Evolutionary conservation across 169 alveolate species (phyloP), one percentile per base, ranked within the genome.

Genomic region (Plasmodium coatneyi): DNA sequence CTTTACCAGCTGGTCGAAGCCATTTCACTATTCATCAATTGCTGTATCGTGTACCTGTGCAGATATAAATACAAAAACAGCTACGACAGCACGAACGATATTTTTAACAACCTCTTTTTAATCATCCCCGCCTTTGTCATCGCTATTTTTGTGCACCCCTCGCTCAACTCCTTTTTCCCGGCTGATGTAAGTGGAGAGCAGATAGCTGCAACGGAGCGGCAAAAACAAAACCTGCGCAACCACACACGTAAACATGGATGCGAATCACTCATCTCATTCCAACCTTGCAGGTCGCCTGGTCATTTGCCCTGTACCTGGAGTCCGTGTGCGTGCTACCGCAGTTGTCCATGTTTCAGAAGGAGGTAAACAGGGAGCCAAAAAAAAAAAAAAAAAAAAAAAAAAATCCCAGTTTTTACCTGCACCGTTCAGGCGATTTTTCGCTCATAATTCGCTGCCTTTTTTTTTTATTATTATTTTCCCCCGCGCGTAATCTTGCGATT

Each of bases 301-400:
- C 99, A 5, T 98, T 98, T 90, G 99, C 99, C 36, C 96, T 98
- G 46, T 98, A 98, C 83, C 92, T 98, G 83, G 99, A 98, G 83
- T 94, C 99, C 30, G 97, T 98, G 56, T 97, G 98, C 80, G 98
- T 97, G 10, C 95, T 98, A 43, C 99, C 99, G 7, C 99, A 98
- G 84, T 95, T 98, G 76, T 92, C 97, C 76, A 97, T 97, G 98
- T 97, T 98, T 90, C 99, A 98, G 80, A 97, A 96, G 72, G 97
- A 98, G 74, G 98, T 95, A 83, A 89, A 25, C 71, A 78, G 72
- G 32, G 36, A 0, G 3, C 34, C 22, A 5, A 34, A 36, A 34
- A 41, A 49, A 46, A 71, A 25, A 34, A 39, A 19, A 19, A 82
- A 78, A 78, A 7, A 76, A 36, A 12, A 12, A 36, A 76, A 76